These are phyloP conservation scores for Ephemerocybe angulata DNA, from an alignment of 768 basidiomycete genomes.

Conservation along the genomic window DNA sequence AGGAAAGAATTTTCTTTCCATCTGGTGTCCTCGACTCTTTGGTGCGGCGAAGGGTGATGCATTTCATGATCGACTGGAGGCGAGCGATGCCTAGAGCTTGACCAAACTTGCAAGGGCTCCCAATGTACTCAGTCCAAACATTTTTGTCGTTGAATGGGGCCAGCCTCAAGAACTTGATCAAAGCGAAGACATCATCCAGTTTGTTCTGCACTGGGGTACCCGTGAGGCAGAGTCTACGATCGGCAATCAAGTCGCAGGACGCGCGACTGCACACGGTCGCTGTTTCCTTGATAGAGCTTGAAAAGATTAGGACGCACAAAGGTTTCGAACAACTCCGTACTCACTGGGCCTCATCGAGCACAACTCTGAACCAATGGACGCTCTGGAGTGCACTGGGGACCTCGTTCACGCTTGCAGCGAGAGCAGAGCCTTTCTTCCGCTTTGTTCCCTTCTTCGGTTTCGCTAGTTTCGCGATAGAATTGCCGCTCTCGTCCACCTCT, in stretches of 20 bases:
- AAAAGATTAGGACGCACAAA: constrained; percentile 1
- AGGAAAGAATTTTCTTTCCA: constrained; percentile 79
- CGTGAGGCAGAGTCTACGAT: constrained; percentile 91
- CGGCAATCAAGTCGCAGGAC: constrained; percentile 90
- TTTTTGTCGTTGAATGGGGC: constrained; percentile 92
- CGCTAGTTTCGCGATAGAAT: constrained; percentile 52
- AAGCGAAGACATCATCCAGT: constrained; percentile 94
- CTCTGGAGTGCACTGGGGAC: constrained; percentile 82
- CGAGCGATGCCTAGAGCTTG: constrained; percentile 86
- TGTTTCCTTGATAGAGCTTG: constrained; percentile 94
- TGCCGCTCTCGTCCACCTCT: constrained; percentile 68
- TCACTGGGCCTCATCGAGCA: constrained; percentile 93
- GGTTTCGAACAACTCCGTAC: constrained; percentile 30
- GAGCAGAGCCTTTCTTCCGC: constrained; percentile 50
- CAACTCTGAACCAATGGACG: constrained; percentile 94
- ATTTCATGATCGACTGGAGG: constrained; percentile 96
- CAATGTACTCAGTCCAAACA: constrained; percentile 90
- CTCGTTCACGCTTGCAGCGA: constrained; percentile 34
- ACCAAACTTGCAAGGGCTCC: constrained; percentile 88
- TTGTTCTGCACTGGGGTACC: constrained; percentile 99
- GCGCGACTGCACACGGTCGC: constrained; percentile 92
- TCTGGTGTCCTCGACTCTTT: constrained; percentile 83
- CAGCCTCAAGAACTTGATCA: constrained; percentile 93
- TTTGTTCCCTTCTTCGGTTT: constrained; percentile 71
- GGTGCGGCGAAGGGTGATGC: constrained; percentile 92